Base-by-base conservation (phyloP, 495 filamentous ascomycete genomes). In the Amorphotheca resinae region DNA sequence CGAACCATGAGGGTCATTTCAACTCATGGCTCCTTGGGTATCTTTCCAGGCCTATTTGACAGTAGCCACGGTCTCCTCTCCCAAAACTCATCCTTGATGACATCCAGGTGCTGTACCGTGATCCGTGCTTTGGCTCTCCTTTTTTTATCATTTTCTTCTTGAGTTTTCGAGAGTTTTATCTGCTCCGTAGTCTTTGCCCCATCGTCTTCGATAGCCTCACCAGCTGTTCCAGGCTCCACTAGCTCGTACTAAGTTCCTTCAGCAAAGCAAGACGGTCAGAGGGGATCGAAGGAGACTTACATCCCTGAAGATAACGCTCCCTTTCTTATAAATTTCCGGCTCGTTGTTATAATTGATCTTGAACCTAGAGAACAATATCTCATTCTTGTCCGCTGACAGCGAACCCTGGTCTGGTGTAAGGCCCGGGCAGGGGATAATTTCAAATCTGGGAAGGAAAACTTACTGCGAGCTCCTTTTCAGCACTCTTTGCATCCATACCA, bases 321-420 rank as follows among this genome's bases (percentile, higher is more conserved):
- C 91, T 59, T 95, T 98, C 62, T 80, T 91, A 59, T 78, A 94
- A 2, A 91, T 86, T 35, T 93, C 87, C 0, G 75, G 74, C 59
- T 96, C 91, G 51, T 94, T 87, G 62, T 96, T 96, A 64, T 98
- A 98, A 56, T 98, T 98, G 51, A 95, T 89, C 2, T 75, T 72
- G 58, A 94, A 95, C 23, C 72, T 71, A 8, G 80, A 84, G 59
- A 91, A 98, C 2, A 98, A 69, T 22, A 98, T 88, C 63, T 98
- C 91, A 44, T 98, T 91, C 66, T 98, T 98, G 51, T 95, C 86
- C 2, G 75, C 67, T 0, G 89, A 73, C 1, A 85, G 59, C 0
- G 89, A 93, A 1, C 88, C 87, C 79, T 93, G 15, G 1, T 32
- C n/a, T 1, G 17, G 6, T 34, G 12, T 1, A 2, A 36, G 11